Base-by-base conservation (phyloP, 371 early-diverging fungal genomes). In the Smittium culicis region DNA sequence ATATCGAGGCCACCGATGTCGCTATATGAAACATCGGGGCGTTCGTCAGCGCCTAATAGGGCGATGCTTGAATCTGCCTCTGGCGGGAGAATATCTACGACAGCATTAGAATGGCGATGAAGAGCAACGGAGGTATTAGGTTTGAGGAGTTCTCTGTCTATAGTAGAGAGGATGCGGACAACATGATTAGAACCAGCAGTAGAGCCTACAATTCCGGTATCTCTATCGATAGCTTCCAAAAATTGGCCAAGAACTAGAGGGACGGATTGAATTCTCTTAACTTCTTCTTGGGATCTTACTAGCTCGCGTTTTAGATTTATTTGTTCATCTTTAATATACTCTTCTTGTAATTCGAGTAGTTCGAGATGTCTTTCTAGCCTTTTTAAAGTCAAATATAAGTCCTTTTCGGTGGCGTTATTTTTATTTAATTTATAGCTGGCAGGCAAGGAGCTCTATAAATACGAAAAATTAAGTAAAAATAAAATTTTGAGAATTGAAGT, bases 231-330 rank as follows among this genome's bases (percentile, higher is more conserved):
- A 34, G 97, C 92, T 78, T 99, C 99, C 60, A 99, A 79, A 80
- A 99, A 99, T 79, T 99, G 99, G 30, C 99, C 99, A 77, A 99
- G 93, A 30, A 99, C 94, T 56, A 99, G 83, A 32, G 99, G 99
- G 24, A 99, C 99, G 27, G 96, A 93, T 77, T 94, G 91, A 72
- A 99, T 98, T 67, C 99, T 85, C 80, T 99, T 96, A 24, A 99
- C 99, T 78, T 99, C 99, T 72, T 98, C 97, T 78, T 95, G 94
- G 34, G 97, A 94, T 56, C 93, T 83, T 33, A 93, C 77, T 67
- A 99, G 83, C 76, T 99, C 99, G 65, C 92, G 83, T 79, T 98
- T 95, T 69, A 99, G 76, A 78, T 96, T 93, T 80, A 93, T 92
- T 78, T 98, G 94, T 77, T 98, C 93, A 78, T 99, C 97, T 81